Evolutionary conservation across 2,329 filamentous ascomycete species (phyloP).

Genomic region (Penicillium glabrum): DNA sequence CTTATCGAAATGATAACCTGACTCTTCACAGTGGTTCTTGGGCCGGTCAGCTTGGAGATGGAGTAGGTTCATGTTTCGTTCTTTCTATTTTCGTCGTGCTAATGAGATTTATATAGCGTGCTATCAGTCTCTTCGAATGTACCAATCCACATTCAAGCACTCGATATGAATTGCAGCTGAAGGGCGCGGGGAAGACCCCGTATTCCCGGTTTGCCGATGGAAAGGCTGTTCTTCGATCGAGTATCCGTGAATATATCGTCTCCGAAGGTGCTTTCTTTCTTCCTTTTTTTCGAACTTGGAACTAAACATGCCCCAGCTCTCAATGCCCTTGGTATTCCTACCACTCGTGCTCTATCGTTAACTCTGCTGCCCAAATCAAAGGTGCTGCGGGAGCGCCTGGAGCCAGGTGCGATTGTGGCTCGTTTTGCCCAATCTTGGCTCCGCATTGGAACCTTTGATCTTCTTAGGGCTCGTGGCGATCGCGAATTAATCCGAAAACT

Average conservation of each 20-base stretch:
- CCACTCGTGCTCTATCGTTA: slow-evolving; percentile 80
- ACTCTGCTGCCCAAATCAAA: slow-evolving; percentile 70
- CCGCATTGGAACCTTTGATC: slow-evolving; percentile 91
- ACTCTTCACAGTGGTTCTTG: slow-evolving; percentile 67
- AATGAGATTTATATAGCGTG: slow-evolving; percentile 50
- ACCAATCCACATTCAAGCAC: slow-evolving; percentile 70
- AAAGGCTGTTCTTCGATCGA: slow-evolving; percentile 86
- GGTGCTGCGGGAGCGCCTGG: slow-evolving; percentile 75
- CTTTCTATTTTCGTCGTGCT: not conserved
- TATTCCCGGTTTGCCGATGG: slow-evolving; percentile 97
- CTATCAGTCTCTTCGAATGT: slow-evolving; percentile 90
- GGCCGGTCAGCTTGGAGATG: slow-evolving; percentile 95
- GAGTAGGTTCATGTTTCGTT: slow-evolving; percentile 41
- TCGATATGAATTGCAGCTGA: slow-evolving; percentile 88
- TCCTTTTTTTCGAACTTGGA: not conserved
- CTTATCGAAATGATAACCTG: slow-evolving; percentile 20
- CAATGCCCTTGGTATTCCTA: slow-evolving; percentile 80
- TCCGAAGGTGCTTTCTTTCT: slow-evolving; percentile 64
- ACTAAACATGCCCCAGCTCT: slow-evolving; percentile 48
- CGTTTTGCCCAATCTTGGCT: slow-evolving; percentile 92
- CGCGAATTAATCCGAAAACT: slow-evolving; percentile 70
- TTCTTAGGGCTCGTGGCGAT: slow-evolving; percentile 81
- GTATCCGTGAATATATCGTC: slow-evolving; percentile 90
- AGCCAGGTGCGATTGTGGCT: slow-evolving; percentile 89
- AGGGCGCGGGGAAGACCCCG: slow-evolving; percentile 88